A percentile compares a stretch with the other conserved stretches of the same genome.
phyloP scores from a whole-genome alignment of 2,329 filamentous ascomycete species.

The Knufia petricola region DNA sequence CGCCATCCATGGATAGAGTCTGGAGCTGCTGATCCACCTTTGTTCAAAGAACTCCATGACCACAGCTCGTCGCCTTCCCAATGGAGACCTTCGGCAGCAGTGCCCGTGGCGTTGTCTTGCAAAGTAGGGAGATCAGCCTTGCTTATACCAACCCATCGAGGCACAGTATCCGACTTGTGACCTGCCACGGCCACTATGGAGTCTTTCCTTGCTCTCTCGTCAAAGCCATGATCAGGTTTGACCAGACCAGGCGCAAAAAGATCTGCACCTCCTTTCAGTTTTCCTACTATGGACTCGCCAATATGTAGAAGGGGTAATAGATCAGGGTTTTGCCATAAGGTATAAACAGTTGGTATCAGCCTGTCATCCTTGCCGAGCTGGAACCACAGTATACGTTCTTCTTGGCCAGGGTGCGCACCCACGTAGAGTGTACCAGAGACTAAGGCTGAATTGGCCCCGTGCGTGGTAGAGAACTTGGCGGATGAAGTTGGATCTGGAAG shows the following conservation, averaged over 20 bases:
- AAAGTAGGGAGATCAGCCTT: slow-evolving; percentile 52
- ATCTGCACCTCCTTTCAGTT: slow-evolving; percentile 55
- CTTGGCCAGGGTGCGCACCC: slow-evolving; percentile 47
- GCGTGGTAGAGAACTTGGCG: slow-evolving; percentile 56
- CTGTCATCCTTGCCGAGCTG: slow-evolving; percentile 46
- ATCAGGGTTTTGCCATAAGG: slow-evolving; percentile 54
- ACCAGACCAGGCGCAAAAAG: slow-evolving; percentile 60
- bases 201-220: slow-evolving; percentile 47
- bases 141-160: slow-evolving; percentile 55
- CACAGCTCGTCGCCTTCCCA: slow-evolving; percentile 63
- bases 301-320: slow-evolving; percentile 57
- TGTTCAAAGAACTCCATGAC: slow-evolving; percentile 49
- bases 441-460: slow-evolving; percentile 51
- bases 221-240: slow-evolving; percentile 48
- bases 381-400: slow-evolving; percentile 56
- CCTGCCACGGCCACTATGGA: slow-evolving; percentile 55
- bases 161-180: slow-evolving; percentile 49
- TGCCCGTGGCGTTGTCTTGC: slow-evolving; percentile 45
- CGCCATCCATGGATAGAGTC: slow-evolving; percentile 45
- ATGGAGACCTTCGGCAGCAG: slow-evolving; percentile 56
- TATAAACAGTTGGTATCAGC: slow-evolving; percentile 49
- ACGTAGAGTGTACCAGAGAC: slow-evolving; percentile 57
- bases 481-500: slow-evolving; percentile 55
- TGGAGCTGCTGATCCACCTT: slow-evolving; percentile 44
- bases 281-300: slow-evolving; percentile 49